phyloP scores from a whole-genome alignment of 2,329 filamentous ascomycete genomes.

The Zymoseptoria crescenta region DNA sequence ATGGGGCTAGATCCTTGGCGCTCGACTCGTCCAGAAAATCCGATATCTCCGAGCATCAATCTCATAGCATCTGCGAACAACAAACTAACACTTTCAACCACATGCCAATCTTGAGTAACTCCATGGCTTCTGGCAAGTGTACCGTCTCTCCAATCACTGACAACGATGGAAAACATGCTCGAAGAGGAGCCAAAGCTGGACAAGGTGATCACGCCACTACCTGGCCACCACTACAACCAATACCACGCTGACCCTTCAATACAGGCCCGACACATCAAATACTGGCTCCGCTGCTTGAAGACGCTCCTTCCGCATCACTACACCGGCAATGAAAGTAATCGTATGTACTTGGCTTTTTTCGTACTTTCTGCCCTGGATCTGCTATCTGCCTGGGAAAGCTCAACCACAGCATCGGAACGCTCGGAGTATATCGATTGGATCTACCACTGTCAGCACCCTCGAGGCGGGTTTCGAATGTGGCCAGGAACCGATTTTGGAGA shows the following conservation, averaged over 20 bases:
- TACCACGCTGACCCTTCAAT: not conserved
- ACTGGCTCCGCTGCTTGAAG: slow-evolving; percentile 85
- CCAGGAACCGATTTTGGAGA: slow-evolving; percentile 56
- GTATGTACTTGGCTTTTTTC: slow-evolving; percentile 85
- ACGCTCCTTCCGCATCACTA: slow-evolving; percentile 74
- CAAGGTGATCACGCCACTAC: slow-evolving; percentile 4
- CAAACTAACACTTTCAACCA: not conserved
- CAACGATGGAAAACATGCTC: slow-evolving; percentile 6
- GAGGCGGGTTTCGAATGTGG: slow-evolving; percentile 82
- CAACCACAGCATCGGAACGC: slow-evolving; percentile 48
- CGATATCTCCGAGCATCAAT: not conserved
- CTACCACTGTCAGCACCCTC: slow-evolving; percentile 73
- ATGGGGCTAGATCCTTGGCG: not conserved
- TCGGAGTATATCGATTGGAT: slow-evolving; percentile 64
- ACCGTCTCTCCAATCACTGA: not conserved
- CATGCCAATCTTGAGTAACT: not conserved
- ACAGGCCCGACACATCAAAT: slow-evolving; percentile 60
- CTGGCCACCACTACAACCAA: not conserved
- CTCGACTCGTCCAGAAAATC: not conserved
- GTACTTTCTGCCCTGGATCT: slow-evolving; percentile 78
- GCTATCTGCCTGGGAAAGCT: slow-evolving; percentile 55
- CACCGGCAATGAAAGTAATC: slow-evolving; percentile 80
- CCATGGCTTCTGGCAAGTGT: not conserved
- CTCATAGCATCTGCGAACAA: not conserved
- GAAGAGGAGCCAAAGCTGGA: slow-evolving; percentile 9